Base-by-base conservation (phyloP, 129 eudicot species). In the Flaveria linearis region DNA sequence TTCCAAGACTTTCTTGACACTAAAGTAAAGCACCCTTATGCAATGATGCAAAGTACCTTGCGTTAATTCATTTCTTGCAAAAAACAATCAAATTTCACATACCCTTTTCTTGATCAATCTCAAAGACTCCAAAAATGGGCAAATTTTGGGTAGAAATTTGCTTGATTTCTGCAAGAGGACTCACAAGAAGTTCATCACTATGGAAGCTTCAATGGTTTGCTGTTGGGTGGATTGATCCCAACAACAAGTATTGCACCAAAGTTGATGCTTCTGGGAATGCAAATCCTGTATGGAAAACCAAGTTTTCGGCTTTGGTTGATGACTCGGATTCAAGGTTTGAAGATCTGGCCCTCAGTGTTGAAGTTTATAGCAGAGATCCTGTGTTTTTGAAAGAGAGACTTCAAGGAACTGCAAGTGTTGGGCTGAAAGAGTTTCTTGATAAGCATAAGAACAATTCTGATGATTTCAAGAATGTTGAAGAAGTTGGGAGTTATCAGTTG, bases 151-250 rank as follows among this genome's bases (percentile, higher is more conserved):
- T 93, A 43, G 98, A 93, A 75, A 77, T 88, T 28, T 86, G 96
- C 80, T 73, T 93, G 57, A 85, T 88, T 57, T 90, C 98, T 1
- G 92, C 89, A 14, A 81, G 98, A 23, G 98, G 96, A 30, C 91
- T 90, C 68, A 78, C 85, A 25, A 87, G 96, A 53, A 82, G 87
- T 4, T 88, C 95, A 28, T 75, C 96, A 17, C 79, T 93, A 76
- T 93, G 87, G 87, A 88, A 88, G 92, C 92, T 86, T n/a, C 97
- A 88, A 55, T 93, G 98, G 97, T 93, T 76, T 80, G 96, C 96
- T 15, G 96, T 90, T 76, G 97, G 96, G 50, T 93, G 97, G 98
- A 87, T 90, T 55, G 91, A 93, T 85, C 91, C 91, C 7, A 79
- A 84, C 79, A 85, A 90, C 85, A 88, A 93, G 55, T 90, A 90